phyloP scores from a whole-genome alignment of 148 eudicot genomes.

The Talinum fruticosum region DNA sequence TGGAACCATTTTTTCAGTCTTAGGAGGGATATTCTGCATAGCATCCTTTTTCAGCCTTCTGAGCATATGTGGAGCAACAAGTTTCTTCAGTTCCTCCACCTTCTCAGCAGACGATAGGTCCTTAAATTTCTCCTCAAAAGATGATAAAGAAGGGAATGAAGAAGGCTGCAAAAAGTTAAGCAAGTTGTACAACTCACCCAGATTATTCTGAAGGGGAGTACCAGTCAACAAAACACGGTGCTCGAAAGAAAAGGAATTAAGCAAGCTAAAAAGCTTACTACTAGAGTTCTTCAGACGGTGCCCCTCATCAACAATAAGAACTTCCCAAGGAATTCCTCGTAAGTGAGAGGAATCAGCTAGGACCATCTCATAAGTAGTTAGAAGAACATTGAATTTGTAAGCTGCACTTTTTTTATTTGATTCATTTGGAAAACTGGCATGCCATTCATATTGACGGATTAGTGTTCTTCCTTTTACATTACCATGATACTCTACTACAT shows the following conservation, averaged over 20 bases:
- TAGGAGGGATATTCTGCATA: constrained; percentile 97
- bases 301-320: constrained; percentile 96
- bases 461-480: constrained; percentile 67
- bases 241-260: constrained; percentile 83
- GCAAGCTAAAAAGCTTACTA: constrained; percentile 88
- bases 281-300: constrained; percentile 86
- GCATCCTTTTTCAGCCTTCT: constrained; percentile 96
- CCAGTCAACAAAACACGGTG: constrained; percentile 95
- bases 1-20: constrained; percentile 94
- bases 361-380: constrained; percentile 97
- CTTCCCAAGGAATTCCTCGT: constrained; percentile 95
- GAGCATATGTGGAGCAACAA: constrained; percentile 98
- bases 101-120: constrained; percentile 86
- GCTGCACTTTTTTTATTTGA: constrained; percentile 49
- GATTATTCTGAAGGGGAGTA: constrained; percentile 94
- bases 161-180: constrained; percentile 89
- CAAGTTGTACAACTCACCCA: constrained; percentile 91
- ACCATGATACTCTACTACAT: constrained; percentile 97
- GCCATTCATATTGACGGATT: constrained; percentile 93
- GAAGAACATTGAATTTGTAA: constrained; percentile 84
- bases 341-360: constrained; percentile 78
- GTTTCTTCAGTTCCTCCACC: constrained; percentile 93
- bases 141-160: constrained; percentile 81
- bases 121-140: constrained; percentile 89
- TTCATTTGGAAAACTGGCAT: constrained; percentile 46